phyloP scores from a whole-genome alignment of 1,284 basidiomycete species.

The Marasmius oreades region DNA sequence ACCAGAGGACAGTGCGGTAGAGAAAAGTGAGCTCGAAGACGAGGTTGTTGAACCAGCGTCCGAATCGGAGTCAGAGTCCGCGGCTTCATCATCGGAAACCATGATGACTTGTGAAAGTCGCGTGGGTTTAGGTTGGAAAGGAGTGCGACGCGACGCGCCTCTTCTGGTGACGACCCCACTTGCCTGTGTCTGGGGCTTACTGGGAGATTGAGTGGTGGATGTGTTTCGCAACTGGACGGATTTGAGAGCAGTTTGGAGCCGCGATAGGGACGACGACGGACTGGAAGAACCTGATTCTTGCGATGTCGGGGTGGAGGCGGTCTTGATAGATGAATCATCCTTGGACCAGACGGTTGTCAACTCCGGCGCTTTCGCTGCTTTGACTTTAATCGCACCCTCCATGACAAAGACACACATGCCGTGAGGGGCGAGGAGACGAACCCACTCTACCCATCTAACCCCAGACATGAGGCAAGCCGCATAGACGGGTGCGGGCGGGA shows the following conservation, averaged over 20 bases:
- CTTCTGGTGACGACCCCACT: neutral
- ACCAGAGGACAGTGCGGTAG: constrained; percentile 2
- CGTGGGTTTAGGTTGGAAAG: neutral
- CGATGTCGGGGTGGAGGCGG: neutral
- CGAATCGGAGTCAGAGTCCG: constrained; percentile 7
- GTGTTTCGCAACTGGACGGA: neutral
- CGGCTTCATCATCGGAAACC: neutral
- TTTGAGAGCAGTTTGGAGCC: neutral
- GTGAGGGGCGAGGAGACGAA: constrained; percentile 4
- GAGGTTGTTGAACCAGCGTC: constrained; percentile 10
- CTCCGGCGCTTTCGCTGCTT: constrained; percentile 1
- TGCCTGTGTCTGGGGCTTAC: neutral
- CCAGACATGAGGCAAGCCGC: constrained; percentile 11
- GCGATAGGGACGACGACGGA: neutral
- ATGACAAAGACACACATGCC: constrained; percentile 10
- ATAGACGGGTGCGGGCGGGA: constrained; percentile 12
- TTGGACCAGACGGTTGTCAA: constrained; percentile 6
- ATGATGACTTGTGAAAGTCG: neutral
- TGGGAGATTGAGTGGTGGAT: neutral
- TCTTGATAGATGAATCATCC: neutral
- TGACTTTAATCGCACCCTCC: constrained; percentile 6
- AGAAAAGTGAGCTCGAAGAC: constrained; percentile 9
- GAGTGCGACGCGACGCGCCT: neutral
- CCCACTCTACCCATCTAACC: constrained; percentile 9
- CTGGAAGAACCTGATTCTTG: neutral